These are phyloP conservation scores for Sporothrix humicola DNA, from an alignment of 2,329 filamentous ascomycete genomes.

Conservation along the genomic window DNA sequence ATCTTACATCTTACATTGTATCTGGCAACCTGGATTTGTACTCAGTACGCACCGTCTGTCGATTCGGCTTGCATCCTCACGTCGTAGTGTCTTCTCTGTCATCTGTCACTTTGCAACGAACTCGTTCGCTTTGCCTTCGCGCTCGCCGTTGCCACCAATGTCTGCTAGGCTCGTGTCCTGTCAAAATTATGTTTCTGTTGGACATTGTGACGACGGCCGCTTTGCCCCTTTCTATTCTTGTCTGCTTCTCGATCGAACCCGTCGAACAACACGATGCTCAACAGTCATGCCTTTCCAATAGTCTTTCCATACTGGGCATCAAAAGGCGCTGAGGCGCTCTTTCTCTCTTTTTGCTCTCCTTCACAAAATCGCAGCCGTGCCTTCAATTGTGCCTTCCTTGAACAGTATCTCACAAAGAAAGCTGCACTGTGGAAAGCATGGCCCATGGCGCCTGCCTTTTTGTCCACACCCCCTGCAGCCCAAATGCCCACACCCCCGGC, in stretches of 20 bases:
- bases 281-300: background rate
- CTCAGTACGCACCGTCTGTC: background rate
- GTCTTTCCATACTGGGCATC: conserved; percentile 4
- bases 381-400: background rate
- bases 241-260: background rate
- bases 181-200: background rate
- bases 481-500: conserved; percentile 5
- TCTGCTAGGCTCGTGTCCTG: conserved; percentile 7
- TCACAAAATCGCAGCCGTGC: background rate
- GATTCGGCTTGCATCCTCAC: conserved; percentile 11
- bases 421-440: conserved; percentile 2
- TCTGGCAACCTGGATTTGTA: too few species aligned
- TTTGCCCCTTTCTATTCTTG: too few species aligned
- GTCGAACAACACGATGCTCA: background rate
- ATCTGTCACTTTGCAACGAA: background rate
- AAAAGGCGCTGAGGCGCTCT: background rate
- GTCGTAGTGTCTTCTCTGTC: conserved; percentile 1
- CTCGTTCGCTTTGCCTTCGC: background rate
- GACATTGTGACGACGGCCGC: too few species aligned
- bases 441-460: background rate
- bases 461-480: conserved; percentile 22
- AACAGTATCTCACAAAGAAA: background rate
- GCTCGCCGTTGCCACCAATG: conserved; percentile 8
- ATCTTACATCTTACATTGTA: too few species aligned
- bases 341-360: background rate